Evolutionary conservation across 805 yeast genomes (phyloP).

Genomic region (Kodamaea lidongshanica): DNA sequence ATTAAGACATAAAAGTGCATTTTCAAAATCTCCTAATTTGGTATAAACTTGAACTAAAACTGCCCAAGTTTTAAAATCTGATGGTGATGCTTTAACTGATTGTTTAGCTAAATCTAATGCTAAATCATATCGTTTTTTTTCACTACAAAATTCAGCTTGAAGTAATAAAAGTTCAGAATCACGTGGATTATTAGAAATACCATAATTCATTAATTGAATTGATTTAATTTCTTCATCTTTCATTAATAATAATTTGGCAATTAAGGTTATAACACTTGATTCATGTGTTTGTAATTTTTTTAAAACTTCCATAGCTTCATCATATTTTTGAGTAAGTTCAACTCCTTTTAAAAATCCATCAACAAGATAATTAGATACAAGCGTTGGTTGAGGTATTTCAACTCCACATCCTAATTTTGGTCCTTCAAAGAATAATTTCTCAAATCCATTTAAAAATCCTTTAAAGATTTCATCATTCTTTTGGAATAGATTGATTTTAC

Average conservation of each 20-base stretch:
- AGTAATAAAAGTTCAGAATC: constrained; percentile 49
- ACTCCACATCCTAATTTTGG: constrained; percentile 58
- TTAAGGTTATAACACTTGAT: constrained; percentile 51
- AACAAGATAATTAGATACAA: constrained; percentile 61
- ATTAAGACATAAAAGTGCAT: constrained; percentile 65
- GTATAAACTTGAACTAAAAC: constrained; percentile 59
- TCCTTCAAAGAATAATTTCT: constrained; percentile 60
- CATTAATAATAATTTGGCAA: constrained; percentile 47
- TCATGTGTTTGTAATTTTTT: constrained; percentile 45
- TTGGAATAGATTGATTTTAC: constrained; percentile 72
- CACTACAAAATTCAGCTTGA: constrained; percentile 53
- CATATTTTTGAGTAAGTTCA: constrained; percentile 59
- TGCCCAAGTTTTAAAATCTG: constrained; percentile 72
- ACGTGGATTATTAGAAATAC: constrained; percentile 44
- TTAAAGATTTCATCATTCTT: no score
- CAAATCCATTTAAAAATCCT: constrained; percentile 59
- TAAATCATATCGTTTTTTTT: constrained; percentile 47
- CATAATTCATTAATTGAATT: constrained; percentile 45
- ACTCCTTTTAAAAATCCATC: constrained; percentile 66
- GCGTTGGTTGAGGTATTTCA: constrained; percentile 63
- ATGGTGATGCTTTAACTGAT: constrained; percentile 68
- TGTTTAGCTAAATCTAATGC: constrained; percentile 55
- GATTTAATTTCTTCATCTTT: constrained; percentile 58
- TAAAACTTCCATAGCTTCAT: constrained; percentile 55
- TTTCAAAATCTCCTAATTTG: constrained; percentile 57